These are phyloP conservation scores for Penicillium waksmanii DNA, from an alignment of 495 filamentous ascomycete species.

Conservation along the genomic window DNA sequence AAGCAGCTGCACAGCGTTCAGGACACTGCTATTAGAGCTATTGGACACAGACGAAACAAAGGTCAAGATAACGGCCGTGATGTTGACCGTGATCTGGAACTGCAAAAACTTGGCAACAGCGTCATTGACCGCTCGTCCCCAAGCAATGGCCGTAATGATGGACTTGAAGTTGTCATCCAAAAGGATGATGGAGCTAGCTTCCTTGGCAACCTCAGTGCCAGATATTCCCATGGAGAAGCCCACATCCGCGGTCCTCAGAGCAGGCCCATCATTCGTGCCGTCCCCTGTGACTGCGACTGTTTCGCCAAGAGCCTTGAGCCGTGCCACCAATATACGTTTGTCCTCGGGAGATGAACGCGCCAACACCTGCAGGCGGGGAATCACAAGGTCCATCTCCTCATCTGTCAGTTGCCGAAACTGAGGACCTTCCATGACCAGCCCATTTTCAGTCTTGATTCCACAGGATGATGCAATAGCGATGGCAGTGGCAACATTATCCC, in stretches of 20 bases:
- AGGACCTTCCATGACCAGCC: constrained; percentile 81
- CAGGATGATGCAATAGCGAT: constrained; percentile 82
- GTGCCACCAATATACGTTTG: constrained; percentile 77
- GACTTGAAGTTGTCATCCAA: constrained; percentile 91
- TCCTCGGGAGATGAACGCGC: constrained; percentile 88
- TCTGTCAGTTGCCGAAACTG: constrained; percentile 78
- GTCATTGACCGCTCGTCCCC: constrained; percentile 92
- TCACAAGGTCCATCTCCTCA: constrained; percentile 67
- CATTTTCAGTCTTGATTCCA: constrained; percentile 76
- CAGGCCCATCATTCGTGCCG: constrained; percentile 88
- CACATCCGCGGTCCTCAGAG: constrained; percentile 82
- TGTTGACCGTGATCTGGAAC: constrained; percentile 91
- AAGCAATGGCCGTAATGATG: constrained; percentile 86
- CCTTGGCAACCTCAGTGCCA: constrained; percentile 92
- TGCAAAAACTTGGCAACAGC: constrained; percentile 89
- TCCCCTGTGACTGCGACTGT: constrained; percentile 87
- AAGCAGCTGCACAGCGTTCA: constrained; percentile 84
- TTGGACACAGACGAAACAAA: constrained; percentile 80
- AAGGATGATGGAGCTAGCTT: constrained; percentile 88
- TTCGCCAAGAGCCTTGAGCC: constrained; percentile 73
- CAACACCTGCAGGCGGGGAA: constrained; percentile 79
- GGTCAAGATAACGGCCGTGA: constrained; percentile 81
- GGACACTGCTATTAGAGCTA: constrained; percentile 64
- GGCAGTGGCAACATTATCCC: constrained; percentile 82
- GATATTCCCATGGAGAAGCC: constrained; percentile 96